Base-by-base conservation (phyloP, 2,329 filamentous ascomycete genomes). In the Trichoderma oligosporum region DNA sequence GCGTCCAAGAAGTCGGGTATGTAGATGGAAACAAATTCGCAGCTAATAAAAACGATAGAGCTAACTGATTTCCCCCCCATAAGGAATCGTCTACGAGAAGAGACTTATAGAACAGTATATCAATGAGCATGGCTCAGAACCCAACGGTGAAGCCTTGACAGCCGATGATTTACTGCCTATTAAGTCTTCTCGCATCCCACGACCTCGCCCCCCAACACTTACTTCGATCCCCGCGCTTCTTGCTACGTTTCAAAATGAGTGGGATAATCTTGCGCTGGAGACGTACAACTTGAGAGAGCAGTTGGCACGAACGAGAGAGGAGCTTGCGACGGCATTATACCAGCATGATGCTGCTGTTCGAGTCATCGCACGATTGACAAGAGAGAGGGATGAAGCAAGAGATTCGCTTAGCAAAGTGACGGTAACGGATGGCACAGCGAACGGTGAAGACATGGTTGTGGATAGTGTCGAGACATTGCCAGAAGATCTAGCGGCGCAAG, bases 271-370 rank as follows among this genome's bases (percentile, higher is more conserved):
- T 42, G 90, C 93, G 11, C 79, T 97, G 33, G 94, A 99, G 76
- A 89, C 91, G 49, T 97, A 91, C 72, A 94, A 90, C 64, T 77
- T 97, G 60, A 88, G 89, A 75, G 89, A 97, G 72, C 91, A 96
- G 70, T 79, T 99, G 61, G 82, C 87, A 51, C 89, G 96, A 70
- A 96, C 92, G 39, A 82, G 93, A 63, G 92, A 97, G 75, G 94
- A 99, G 77, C 83, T 99, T 57, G 91, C 91, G 57, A 94, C 91
- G 1, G 90, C 94, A 0, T 80, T 99, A 22, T 99, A 99, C 74
- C 93, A 97, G 75, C 90, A 97, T 66, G 94, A 99, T 78, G 93
- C 94, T 2, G 94, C 94, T n/a, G 86, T 96, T 48, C 83, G 94
- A 61, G 94, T 99, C 47, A 96, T 99, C 74, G 91, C 91, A 63